A percentile compares a stretch with the other conserved stretches of the same genome.
These are phyloP conservation scores for Botrytis hyacinthi DNA, from an alignment of 2,329 filamentous ascomycete genomes.

Conservation along the genomic window DNA sequence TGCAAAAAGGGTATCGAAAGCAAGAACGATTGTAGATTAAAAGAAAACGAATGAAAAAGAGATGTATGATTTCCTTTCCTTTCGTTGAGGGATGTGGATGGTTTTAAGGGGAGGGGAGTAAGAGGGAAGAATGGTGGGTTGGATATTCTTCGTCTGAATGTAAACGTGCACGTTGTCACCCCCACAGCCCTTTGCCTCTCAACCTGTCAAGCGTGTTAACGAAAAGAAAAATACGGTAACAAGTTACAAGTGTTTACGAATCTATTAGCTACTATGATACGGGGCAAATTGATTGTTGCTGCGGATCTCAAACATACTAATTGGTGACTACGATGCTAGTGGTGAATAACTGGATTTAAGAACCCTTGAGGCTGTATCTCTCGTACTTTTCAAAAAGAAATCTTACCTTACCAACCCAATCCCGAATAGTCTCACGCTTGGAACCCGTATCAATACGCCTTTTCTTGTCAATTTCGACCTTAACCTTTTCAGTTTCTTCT, in stretches of 20 bases:
- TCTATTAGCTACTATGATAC: conserved; percentile 5
- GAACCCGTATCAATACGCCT: neutral
- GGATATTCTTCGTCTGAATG: conserved; percentile 15
- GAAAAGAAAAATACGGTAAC: neutral
- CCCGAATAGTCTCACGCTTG: neutral
- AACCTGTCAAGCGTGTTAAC: neutral
- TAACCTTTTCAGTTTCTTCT: neutral
- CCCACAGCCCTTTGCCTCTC: conserved; percentile 9
- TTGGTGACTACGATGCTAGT: neutral
- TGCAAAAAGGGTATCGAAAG: conserved; percentile 15
- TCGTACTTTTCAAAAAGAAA: neutral
- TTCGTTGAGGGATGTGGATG: conserved; percentile 14
- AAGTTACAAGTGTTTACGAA: conserved; percentile 10
- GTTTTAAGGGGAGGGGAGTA: conserved; percentile 17
- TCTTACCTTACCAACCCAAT: conserved; percentile 1
- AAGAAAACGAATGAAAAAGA: conserved; percentile 13
- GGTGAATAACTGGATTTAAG: neutral
- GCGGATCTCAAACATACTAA: conserved; percentile 3
- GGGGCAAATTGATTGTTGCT: neutral
- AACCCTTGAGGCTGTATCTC: neutral
- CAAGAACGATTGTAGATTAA: conserved; percentile 13
- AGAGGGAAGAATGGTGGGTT: conserved; percentile 1
- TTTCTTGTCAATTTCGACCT: neutral
- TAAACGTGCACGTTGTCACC: conserved; percentile 14
- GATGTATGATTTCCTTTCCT: neutral